Evolutionary conservation across 192 early-diverging fungal genomes (phyloP), one percentile per base, ranked within the genome.

Genomic region (Backusella macrospora): DNA sequence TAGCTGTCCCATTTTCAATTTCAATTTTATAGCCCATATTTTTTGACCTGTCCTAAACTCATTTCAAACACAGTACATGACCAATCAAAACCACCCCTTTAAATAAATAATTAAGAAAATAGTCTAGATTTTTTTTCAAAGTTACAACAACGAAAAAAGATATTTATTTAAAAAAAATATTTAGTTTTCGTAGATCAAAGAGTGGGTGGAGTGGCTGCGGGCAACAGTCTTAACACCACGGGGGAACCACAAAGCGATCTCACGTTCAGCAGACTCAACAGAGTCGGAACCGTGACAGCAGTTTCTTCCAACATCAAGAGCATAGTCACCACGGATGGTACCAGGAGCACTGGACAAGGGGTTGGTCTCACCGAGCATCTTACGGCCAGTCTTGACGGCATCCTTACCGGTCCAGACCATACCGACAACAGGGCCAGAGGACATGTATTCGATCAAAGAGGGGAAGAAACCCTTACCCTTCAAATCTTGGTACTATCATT

Each of bases 261-360:
- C 94, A 84, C 90, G 91, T 87, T 97, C 89, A 55, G 95, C 95
- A 73, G 84, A 85, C 86, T 95, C 95, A 71, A 93, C 91, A 38
- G 90, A 80, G 89, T 97, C 96, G 59, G 92, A 94, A 70, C 96
- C 96, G 85, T 97, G 96, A 91, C 92, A 94, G 75, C 96, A 86
- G 90, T 97, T 97, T 76, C 85, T 84, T 40, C 90, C 90, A 62
- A 91, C 90, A 66, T 95, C 93, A 67, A 96, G 89, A 83, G 89
- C 88, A 81, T 90, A 98, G 89, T 98, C 96, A 70, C 94, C 96
- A 86, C 96, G 95, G 86, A 98, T 98, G 80, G 96, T 95, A 70
- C 96, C 96, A 68, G 96, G 95, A 70, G 84, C 84, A 73, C 91
- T 92, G 79, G 87, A 88, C 74, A 95, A 86, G 76, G 96, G 96